Conservation (phyloP, 345 rosid genomes). For the Aquilaria malaccensis region DNA sequence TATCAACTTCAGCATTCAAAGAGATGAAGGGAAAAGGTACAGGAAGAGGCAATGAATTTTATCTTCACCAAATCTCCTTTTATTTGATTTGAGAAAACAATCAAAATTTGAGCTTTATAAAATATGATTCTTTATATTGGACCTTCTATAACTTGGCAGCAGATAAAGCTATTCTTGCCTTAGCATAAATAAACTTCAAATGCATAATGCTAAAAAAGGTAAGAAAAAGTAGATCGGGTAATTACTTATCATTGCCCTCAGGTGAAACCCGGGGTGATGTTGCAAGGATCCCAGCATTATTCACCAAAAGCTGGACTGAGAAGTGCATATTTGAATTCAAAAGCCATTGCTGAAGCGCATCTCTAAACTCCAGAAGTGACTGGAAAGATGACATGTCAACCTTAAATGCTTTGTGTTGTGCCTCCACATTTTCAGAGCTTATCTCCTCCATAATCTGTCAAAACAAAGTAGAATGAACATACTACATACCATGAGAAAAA, state of each 20-base stretch:
- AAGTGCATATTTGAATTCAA: conserved; percentile 58
- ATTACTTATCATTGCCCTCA: conserved; percentile 82
- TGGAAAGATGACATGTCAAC: conserved; percentile 63
- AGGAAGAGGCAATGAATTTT: too few species aligned
- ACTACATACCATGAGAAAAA: conserved; percentile 7
- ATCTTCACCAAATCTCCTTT: too few species aligned
- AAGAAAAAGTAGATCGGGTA: conserved; percentile 2
- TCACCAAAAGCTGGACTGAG: conserved; percentile 77
- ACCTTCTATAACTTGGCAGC: background rate
- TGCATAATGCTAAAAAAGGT: background rate
- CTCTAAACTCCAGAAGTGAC: conserved; percentile 55
- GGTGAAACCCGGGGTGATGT: conserved; percentile 45
- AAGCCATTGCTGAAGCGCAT: conserved; percentile 72
- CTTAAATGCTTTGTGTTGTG: conserved; percentile 53
- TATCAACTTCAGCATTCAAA: too few species aligned
- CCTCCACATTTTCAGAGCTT: conserved; percentile 35
- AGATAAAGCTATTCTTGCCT: too few species aligned
- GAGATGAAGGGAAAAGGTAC: too few species aligned
- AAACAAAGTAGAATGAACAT: conserved; percentile 8
- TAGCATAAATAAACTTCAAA: background rate
- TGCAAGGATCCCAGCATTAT: conserved; percentile 93
- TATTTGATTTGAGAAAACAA: too few species aligned
- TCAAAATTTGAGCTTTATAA: background rate
- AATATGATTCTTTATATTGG: conserved; percentile 7
- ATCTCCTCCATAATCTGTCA: conserved; percentile 55